Conservation (phyloP, 225 moss, liverwort and hornwort genomes). For the Pleurozium schreberi region DNA sequence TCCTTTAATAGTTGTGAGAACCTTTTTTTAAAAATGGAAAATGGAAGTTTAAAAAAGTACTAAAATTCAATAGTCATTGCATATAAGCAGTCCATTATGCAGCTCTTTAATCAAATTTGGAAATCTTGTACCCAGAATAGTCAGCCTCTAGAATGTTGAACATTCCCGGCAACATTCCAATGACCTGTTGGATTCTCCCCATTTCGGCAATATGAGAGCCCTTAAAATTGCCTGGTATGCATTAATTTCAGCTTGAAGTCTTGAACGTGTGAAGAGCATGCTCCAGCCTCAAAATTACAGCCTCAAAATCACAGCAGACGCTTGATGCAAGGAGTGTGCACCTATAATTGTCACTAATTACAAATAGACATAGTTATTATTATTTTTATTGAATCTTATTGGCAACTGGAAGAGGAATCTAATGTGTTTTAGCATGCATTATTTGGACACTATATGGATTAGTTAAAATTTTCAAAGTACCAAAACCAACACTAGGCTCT, state of each 20-base stretch:
- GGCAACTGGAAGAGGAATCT: not conserved
- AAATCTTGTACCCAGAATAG: not conserved
- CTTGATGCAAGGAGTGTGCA: not conserved
- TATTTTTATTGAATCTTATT: not conserved
- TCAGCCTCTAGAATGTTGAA: not conserved
- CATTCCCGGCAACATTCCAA: not conserved
- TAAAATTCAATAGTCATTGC: not conserved
- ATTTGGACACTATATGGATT: not conserved
- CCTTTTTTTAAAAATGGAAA: not conserved
- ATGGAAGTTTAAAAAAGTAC: not conserved
- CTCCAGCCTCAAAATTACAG: not conserved
- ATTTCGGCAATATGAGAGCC: not conserved
- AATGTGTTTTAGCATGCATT: not conserved
- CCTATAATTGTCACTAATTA: not conserved
- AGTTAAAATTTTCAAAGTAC: not conserved
- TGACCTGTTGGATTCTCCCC: not conserved
- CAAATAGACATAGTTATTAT: not conserved
- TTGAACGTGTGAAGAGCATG: not conserved
- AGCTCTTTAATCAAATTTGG: not conserved
- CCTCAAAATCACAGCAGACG: not conserved
- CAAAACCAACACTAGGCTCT: not conserved
- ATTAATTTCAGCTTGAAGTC: not conserved
- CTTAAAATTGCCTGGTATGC: not conserved
- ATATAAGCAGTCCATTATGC: not conserved
- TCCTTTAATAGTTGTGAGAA: not conserved